Base-by-base conservation (phyloP, 257 asterid genomes). In the Ballota nigra region DNA sequence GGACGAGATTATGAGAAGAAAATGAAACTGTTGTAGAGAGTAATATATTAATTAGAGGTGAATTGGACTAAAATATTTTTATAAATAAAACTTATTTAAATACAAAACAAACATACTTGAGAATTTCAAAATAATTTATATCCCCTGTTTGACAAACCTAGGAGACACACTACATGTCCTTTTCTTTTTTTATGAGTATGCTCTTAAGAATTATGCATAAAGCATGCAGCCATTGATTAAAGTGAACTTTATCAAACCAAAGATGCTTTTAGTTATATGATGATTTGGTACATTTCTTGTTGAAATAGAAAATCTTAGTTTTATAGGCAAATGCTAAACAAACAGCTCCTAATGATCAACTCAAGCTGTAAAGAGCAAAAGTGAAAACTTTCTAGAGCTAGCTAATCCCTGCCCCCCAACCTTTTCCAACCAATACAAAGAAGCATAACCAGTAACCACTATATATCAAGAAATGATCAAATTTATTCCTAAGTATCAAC, bases 281-380 rank as follows among this genome's bases (percentile, higher is more conserved):
- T 63, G 16, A 63, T 55, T 61, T 62, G 63, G 56, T 68, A 60
- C 28, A 68, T 51, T 15, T 74, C 29, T 47, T 56, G 66, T 26
- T 66, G 68, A 9, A 41, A 19, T 2, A 26, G 6, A 34, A 66
- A 71, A 31, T 8, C 43, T 10, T 55, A 55, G 33, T 24, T 68
- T 68, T 47, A 29, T 71, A 43, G 33, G 60, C 72, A 74, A 79
- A 71, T 19, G 24, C 10, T 51, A 51, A 51, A 51, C 57, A 51
- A 52, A 52, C 59, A 70, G 77, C 66, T 66, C 55, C 67, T 15
- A 68, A 84, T 84, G 83, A 81, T 84, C 58, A 29, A 76, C 71
- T 31, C 78, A 84, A 74, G 77, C 74, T 81, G 84, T 64, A 78
- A 81, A 78, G 84, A 69, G 64, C 79, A 66, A 78, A 77, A 77